Conservation (phyloP, 805 yeast species). For the Wickerhamiella lipophila region DNA sequence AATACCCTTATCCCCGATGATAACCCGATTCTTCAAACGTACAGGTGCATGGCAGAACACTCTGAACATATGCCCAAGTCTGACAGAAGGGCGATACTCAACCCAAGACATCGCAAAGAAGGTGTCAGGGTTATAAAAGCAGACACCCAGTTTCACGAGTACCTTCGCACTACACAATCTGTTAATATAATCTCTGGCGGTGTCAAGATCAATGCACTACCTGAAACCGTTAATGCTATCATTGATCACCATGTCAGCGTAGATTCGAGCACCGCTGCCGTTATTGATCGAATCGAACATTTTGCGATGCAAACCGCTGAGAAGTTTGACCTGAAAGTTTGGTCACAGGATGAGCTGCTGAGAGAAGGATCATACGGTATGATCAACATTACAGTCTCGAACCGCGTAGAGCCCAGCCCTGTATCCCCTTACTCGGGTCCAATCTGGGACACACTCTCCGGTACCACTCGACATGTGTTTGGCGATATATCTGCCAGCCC, state of each 20-base stretch:
- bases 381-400: conserved; percentile 29
- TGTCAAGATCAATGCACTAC: conserved; percentile 62
- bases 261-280: conserved; percentile 39
- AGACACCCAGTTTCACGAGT: conserved; percentile 26
- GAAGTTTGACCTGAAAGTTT: conserved; percentile 38
- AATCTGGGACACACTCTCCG: conserved; percentile 47
- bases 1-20: conserved; percentile 36
- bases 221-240: conserved; percentile 43
- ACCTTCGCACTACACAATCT: conserved; percentile 53
- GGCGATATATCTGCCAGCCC: conserved; percentile 34
- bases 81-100: conserved; percentile 16
- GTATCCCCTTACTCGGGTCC: conserved; percentile 34
- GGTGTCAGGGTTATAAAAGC: conserved; percentile 17
- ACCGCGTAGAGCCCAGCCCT: conserved; percentile 40
- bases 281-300: conserved; percentile 26
- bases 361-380: conserved; percentile 32
- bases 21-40: conserved; percentile 47
- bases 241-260: conserved; percentile 55
- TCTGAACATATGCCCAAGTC: conserved; percentile 15
- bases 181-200: conserved; percentile 60
- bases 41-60: conserved; percentile 49
- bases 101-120: conserved; percentile 16
- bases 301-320: conserved; percentile 35
- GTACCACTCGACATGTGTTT: conserved; percentile 48
- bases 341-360: conserved; percentile 26